A percentile compares a stretch with the other conserved stretches of the same genome.
These are phyloP conservation scores for Thuja plicata DNA, from an alignment of 83 land plant species.

Conservation along the genomic window DNA sequence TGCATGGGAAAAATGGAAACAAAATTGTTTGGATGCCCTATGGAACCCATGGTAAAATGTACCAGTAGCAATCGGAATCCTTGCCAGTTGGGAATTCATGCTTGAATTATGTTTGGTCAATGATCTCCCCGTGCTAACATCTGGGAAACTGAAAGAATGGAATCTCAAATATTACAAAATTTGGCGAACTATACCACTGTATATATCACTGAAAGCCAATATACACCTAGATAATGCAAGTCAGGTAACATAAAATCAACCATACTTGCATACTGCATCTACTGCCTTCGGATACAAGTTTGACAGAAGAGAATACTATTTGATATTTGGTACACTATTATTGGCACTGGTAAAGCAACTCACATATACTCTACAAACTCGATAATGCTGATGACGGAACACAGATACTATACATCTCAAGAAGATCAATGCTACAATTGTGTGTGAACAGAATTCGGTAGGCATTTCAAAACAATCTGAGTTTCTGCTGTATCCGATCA, in stretches of 20 bases:
- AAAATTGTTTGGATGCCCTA: conserved; percentile 6
- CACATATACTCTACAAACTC: background rate
- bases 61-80: background rate
- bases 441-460: background rate
- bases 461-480: background rate
- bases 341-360: conserved; percentile 1
- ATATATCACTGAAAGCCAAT: background rate
- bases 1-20: background rate
- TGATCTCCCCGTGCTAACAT: conserved; percentile 9
- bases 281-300: background rate
- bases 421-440: background rate
- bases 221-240: conserved; percentile 1
- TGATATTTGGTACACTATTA: background rate
- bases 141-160: conserved; percentile 9
- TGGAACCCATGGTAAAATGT: conserved; percentile 9
- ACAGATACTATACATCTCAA: conserved; percentile 14
- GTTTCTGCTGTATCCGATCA: background rate
- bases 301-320: background rate
- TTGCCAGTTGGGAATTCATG: background rate
- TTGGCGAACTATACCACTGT: background rate
- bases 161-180: conserved; percentile 15
- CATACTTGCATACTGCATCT: conserved; percentile 10
- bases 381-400: background rate
- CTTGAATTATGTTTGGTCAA: background rate
- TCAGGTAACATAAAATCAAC: background rate